These are phyloP conservation scores for Coemansia brasiliensis DNA, from an alignment of 192 early-diverging fungal genomes.

Conservation along the genomic window DNA sequence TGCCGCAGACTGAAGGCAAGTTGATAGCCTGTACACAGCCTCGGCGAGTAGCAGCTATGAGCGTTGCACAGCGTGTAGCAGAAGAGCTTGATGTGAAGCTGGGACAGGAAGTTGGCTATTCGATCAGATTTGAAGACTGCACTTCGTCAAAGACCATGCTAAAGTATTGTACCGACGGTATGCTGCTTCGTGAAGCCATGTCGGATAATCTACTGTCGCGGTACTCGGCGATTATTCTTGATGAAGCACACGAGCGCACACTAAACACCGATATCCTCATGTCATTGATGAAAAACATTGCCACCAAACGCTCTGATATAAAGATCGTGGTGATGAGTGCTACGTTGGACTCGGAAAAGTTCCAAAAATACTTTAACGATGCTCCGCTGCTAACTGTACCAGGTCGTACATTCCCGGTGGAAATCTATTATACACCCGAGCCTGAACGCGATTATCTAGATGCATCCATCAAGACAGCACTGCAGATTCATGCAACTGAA, in stretches of 20 bases:
- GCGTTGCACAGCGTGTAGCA: constrained; percentile 96
- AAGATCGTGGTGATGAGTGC: constrained; percentile 97
- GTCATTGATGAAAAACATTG: constrained; percentile 95
- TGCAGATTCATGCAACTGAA: constrained; percentile 93
- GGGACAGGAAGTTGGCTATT: constrained; percentile 97
- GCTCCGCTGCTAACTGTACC: constrained; percentile 91
- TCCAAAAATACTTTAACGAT: constrained; percentile 97
- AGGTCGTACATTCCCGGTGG: constrained; percentile 98
- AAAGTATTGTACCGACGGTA: constrained; percentile 99
- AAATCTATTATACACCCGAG: constrained; percentile 95
- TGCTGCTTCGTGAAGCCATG: constrained; percentile 98
- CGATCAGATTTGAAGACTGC: constrained; percentile 97
- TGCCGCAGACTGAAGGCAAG: constrained; percentile 84
- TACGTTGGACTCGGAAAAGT: constrained; percentile 97
- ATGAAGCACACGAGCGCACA: constrained; percentile 99
- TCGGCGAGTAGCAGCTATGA: constrained; percentile 99
- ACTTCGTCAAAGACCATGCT: constrained; percentile 81
- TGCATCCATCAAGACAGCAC: constrained; percentile 89
- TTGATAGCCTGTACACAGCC: constrained; percentile 99
- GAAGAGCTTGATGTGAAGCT: constrained; percentile 93
- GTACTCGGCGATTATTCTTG: constrained; percentile 95
- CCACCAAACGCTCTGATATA: constrained; percentile 72
- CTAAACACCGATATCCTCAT: constrained; percentile 96
- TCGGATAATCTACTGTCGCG: constrained; percentile 80
- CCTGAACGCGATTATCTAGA: constrained; percentile 98